phyloP scores from a whole-genome alignment of 768 basidiomycete genomes.

The Jaapia argillacea region DNA sequence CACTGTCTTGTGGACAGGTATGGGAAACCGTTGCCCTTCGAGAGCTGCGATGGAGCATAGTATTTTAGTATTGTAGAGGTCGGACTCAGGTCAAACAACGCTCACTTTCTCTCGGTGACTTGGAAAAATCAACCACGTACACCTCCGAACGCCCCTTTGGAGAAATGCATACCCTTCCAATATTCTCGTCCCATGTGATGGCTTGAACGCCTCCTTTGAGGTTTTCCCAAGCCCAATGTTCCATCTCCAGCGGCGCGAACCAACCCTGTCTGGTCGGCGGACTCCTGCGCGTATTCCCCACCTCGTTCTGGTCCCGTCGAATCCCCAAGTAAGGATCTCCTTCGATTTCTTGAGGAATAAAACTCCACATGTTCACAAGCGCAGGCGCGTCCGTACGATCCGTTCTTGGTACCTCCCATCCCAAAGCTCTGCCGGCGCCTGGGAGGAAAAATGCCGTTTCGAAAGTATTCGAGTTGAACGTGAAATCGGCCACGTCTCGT shows the following conservation, averaged over 20 bases:
- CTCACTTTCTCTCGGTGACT: slow-evolving; percentile 21
- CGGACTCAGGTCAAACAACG: too few species aligned
- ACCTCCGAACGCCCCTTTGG: slow-evolving; percentile 28
- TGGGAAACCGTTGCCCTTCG: too few species aligned
- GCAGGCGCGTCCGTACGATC: background rate
- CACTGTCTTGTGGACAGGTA: too few species aligned
- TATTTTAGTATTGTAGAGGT: too few species aligned
- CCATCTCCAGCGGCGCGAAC: slow-evolving; percentile 3
- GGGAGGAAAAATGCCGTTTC: background rate
- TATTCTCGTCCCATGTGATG: slow-evolving; percentile 51
- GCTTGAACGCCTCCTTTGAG: slow-evolving; percentile 20
- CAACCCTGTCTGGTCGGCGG: background rate
- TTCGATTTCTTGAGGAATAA: background rate
- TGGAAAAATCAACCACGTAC: slow-evolving; percentile 36
- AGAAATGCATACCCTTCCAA: slow-evolving; percentile 44
- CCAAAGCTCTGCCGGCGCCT: background rate
- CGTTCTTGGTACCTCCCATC: background rate
- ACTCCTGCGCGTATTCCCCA: background rate
- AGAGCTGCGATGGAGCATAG: too few species aligned
- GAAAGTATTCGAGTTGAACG: background rate
- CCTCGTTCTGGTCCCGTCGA: background rate
- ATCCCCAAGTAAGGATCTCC: background rate
- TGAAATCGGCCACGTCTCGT: background rate
- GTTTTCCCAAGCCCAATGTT: slow-evolving; percentile 9
- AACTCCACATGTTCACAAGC: background rate